Conservation (phyloP, 371 early-diverging fungal species). For the Syncephalastrum racemosum region DNA sequence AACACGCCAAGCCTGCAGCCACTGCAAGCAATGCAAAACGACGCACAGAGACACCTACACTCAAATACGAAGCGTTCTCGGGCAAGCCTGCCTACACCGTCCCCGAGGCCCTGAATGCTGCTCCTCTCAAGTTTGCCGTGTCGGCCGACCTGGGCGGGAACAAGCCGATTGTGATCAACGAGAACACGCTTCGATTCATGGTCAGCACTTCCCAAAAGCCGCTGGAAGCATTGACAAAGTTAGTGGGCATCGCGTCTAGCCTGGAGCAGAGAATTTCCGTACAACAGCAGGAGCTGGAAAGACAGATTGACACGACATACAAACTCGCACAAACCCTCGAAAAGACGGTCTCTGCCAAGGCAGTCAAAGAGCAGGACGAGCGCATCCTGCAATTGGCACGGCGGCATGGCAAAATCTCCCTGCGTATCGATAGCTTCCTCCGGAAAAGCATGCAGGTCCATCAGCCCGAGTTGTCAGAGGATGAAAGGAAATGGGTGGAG, state of each 20-base stretch:
- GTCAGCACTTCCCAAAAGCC: slow-evolving; percentile 22
- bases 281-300: slow-evolving; percentile 17
- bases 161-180: slow-evolving; percentile 41
- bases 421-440: slow-evolving; percentile 22
- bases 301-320: slow-evolving; percentile 12
- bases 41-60: not conserved
- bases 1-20: slow-evolving; percentile 1
- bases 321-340: not conserved
- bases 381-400: slow-evolving; percentile 14
- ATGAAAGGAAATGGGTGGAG: slow-evolving; percentile 27
- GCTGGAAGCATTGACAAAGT: too few relatives aligned
- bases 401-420: slow-evolving; percentile 16
- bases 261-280: not conserved
- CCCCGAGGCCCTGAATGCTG: not conserved
- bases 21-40: not conserved
- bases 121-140: slow-evolving; percentile 24
- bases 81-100: not conserved
- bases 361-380: slow-evolving; percentile 6
- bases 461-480: slow-evolving; percentile 14
- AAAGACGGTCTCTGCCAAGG: not conserved
- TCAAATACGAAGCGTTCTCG: too few relatives aligned
- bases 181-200: slow-evolving; percentile 42
- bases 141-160: slow-evolving; percentile 30
- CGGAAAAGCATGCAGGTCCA: slow-evolving; percentile 12
- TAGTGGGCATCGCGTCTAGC: too few relatives aligned